Conservation (phyloP, 805 yeast genomes). For the Metschnikowia peoriensis region DNA sequence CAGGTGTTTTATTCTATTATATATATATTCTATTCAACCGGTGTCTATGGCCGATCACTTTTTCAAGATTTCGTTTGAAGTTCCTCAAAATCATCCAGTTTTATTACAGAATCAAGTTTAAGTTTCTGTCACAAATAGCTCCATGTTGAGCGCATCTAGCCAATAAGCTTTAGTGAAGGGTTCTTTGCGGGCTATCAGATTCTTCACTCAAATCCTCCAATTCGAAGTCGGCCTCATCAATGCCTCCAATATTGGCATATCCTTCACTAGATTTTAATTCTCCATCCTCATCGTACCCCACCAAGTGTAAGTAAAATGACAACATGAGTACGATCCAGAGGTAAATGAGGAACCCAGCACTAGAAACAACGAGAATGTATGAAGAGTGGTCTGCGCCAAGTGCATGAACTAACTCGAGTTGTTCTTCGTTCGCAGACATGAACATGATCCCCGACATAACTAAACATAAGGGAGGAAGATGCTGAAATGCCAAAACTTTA, state of each 20-base stretch:
- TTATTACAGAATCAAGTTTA: too few relatives aligned
- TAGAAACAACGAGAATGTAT: slow-evolving; percentile 66
- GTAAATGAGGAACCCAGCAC: slow-evolving; percentile 71
- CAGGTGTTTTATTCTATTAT: too few relatives aligned
- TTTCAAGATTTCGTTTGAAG: not conserved
- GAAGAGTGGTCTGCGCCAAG: slow-evolving; percentile 84
- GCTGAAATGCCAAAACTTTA: slow-evolving; percentile 69
- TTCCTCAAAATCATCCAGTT: not conserved
- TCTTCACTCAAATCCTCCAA: slow-evolving; percentile 28
- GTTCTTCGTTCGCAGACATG: slow-evolving; percentile 94
- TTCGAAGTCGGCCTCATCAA: slow-evolving; percentile 33
- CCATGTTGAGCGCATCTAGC: not conserved
- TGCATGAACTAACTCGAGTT: slow-evolving; percentile 63
- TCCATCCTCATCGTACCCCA: slow-evolving; percentile 43
- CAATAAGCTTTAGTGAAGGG: not conserved
- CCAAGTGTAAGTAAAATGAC: slow-evolving; percentile 51
- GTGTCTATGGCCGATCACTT: too few relatives aligned
- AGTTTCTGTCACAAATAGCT: not conserved
- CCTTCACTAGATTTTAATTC: slow-evolving; percentile 20
- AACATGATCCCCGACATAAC: slow-evolving; percentile 77
- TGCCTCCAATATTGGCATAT: slow-evolving; percentile 18
- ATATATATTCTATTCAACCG: too few relatives aligned
- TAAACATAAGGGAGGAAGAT: slow-evolving; percentile 78
- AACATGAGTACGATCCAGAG: slow-evolving; percentile 64
- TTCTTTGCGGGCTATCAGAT: not conserved